phyloP scores from a whole-genome alignment of 2,329 filamentous ascomycete species.

The Apiospora rasikravindrae region DNA sequence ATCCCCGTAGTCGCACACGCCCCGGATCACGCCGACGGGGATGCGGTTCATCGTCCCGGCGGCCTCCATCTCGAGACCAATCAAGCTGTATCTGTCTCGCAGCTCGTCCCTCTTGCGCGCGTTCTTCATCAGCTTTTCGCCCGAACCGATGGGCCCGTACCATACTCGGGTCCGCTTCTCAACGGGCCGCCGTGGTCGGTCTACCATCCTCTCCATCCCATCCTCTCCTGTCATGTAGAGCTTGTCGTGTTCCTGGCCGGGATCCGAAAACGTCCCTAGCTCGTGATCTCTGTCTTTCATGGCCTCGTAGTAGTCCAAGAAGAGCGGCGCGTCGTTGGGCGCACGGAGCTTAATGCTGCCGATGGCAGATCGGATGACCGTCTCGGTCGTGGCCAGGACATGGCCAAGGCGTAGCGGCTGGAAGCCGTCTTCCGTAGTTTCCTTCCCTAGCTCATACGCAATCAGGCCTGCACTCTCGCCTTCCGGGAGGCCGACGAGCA shows the following conservation, averaged over 20 bases:
- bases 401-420: constrained; percentile 33
- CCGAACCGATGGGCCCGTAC: constrained; percentile 42
- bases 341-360: constrained; percentile 36
- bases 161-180: constrained; percentile 37
- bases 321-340: constrained; percentile 29
- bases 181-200: constrained; percentile 27
- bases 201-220: constrained; percentile 16
- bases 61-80: constrained; percentile 41
- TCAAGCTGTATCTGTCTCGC: background rate
- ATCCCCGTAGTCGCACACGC: constrained; percentile 41
- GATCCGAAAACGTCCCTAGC: constrained; percentile 33
- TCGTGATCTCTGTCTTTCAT: constrained; percentile 34
- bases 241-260: constrained; percentile 37
- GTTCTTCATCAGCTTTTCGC: constrained; percentile 39
- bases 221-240: constrained; percentile 28
- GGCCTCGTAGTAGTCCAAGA: constrained; percentile 32
- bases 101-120: constrained; percentile 27
- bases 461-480: constrained; percentile 35
- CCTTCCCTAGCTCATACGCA: constrained; percentile 42
- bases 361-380: constrained; percentile 41
- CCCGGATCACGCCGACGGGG: constrained; percentile 37
- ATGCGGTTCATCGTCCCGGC: constrained; percentile 39
- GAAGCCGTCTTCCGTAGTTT: constrained; percentile 34
- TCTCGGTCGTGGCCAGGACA: constrained; percentile 35
- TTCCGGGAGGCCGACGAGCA: constrained; percentile 38